Conservation (phyloP, 768 basidiomycete species). For the Holtermanniella nyarrowii region DNA sequence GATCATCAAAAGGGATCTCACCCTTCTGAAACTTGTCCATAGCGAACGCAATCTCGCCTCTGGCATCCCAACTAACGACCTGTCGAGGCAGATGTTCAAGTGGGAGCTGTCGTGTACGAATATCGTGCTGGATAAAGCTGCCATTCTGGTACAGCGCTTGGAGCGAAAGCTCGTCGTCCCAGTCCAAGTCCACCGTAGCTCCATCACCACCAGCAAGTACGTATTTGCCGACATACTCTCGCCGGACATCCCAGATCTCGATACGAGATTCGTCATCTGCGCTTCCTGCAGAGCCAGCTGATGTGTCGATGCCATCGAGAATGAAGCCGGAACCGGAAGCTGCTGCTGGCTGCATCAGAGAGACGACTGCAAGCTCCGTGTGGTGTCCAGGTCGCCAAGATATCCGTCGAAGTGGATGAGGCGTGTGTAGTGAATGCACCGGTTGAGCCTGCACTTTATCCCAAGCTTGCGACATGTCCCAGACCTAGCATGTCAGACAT, state of each 20-base stretch:
- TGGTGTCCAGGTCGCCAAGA: slow-evolving; percentile 36
- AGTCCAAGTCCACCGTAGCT: slow-evolving; percentile 24
- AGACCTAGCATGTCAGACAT: slow-evolving; percentile 21
- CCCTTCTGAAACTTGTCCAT: slow-evolving; percentile 32
- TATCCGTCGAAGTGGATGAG: slow-evolving; percentile 30
- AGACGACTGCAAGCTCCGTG: slow-evolving; percentile 36
- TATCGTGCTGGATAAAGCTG: slow-evolving; percentile 26
- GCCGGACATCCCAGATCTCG: slow-evolving; percentile 39
- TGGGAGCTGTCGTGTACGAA: slow-evolving; percentile 9
- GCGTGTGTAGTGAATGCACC: slow-evolving; percentile 27
- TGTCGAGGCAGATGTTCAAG: slow-evolving; percentile 33
- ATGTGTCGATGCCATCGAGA: slow-evolving; percentile 7
- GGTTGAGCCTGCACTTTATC: slow-evolving; percentile 21
- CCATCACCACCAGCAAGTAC: slow-evolving; percentile 22
- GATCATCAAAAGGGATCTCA: slow-evolving; percentile 39
- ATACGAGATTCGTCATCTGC: slow-evolving; percentile 23
- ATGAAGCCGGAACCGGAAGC: slow-evolving; percentile 1
- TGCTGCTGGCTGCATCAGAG: slow-evolving; percentile 15
- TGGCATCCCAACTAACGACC: slow-evolving; percentile 27
- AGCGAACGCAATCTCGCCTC: slow-evolving; percentile 30
- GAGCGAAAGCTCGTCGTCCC: slow-evolving; percentile 19
- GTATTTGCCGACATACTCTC: slow-evolving; percentile 37
- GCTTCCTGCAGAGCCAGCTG: background rate
- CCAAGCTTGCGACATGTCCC: slow-evolving; percentile 36
- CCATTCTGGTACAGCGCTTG: slow-evolving; percentile 35